Base-by-base conservation (phyloP, 2,329 filamentous ascomycete genomes). In the Fusarium nodosum region DNA sequence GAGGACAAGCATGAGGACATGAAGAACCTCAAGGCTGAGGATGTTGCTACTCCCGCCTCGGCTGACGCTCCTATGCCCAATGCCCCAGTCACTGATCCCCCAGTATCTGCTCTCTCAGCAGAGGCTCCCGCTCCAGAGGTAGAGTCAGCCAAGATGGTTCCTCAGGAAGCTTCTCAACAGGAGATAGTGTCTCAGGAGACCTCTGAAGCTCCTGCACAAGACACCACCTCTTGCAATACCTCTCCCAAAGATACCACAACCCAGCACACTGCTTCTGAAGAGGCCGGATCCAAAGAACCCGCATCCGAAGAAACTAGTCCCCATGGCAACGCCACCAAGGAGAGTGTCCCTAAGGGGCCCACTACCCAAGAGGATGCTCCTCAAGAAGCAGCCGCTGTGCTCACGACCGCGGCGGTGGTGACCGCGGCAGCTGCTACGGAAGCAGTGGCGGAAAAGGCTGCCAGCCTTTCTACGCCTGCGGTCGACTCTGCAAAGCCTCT, bases 1-100 rank as follows among this genome's bases (percentile, higher is more conserved):
- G 52, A 72, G 38, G 72, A 74, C 44, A 46, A 68, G 41, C 71
- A 73, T 51, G 51, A 33, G 41, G 67, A 60, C 33, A 56, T 47
- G 39, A 52, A 31, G 36, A 45, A 39, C 36, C 22, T 46, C 53
- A 56, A 65, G 34, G 39, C 39, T 26, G 46, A 58, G 41, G 42
- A 42, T 38, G 52, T 46, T 44, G 50, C 56, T 50, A 13, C 53
- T 55, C 41, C 56, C 7, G 26, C 44, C 51, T 71, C 68, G 47
- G 60, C 60, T 60, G 53, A 62, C 30, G 46, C 38, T 33, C 52
- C 44, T 28, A 56, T 57, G 33, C 48, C 64, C 34, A 55, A 58
- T 53, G 48, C 51, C 41, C 68, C 50, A 18, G 47, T 30, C 18
- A 45, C 60, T 34, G 60, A 62, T 45, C 54, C 68, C 47, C 60